These are phyloP conservation scores for Pterula multifida DNA, from an alignment of 1,284 basidiomycete genomes.

Conservation along the genomic window DNA sequence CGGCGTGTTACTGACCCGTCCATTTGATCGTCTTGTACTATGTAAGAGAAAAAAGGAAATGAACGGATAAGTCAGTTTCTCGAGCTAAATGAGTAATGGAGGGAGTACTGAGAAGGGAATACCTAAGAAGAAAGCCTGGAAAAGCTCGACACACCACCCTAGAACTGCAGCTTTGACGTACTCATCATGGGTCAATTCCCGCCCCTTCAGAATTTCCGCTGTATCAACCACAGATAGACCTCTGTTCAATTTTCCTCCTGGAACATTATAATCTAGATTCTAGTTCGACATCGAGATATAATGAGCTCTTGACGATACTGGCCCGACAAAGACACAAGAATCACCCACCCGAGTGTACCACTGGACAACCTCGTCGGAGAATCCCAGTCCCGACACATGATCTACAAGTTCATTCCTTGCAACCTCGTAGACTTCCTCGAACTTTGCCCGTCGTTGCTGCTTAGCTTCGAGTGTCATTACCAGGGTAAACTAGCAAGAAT, in stretches of 20 bases:
- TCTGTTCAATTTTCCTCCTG: constrained; percentile 94
- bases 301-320: background rate
- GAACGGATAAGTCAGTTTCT: background rate
- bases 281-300: constrained; percentile 19
- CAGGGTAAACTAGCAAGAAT: background rate
- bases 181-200: constrained; percentile 63
- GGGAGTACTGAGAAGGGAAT: too few relatives aligned
- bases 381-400: background rate
- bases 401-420: background rate
- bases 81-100: background rate
- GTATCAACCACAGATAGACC: constrained; percentile 94
- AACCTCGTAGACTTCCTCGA: background rate
- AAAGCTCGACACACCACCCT: constrained; percentile 93
- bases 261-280: constrained; percentile 92
- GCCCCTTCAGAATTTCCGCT: constrained; percentile 77
- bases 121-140: constrained; percentile 91
- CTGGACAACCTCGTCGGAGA: background rate
- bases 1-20: constrained; percentile 88
- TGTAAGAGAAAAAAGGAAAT: background rate
- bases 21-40: constrained; percentile 96
- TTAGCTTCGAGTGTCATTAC: background rate
- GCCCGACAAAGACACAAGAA: background rate
- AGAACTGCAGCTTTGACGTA: constrained; percentile 85
- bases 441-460: background rate
- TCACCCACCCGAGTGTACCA: background rate